Evolutionary conservation across 1,284 basidiomycete species (phyloP).

Genomic region (Athelia sp.): DNA sequence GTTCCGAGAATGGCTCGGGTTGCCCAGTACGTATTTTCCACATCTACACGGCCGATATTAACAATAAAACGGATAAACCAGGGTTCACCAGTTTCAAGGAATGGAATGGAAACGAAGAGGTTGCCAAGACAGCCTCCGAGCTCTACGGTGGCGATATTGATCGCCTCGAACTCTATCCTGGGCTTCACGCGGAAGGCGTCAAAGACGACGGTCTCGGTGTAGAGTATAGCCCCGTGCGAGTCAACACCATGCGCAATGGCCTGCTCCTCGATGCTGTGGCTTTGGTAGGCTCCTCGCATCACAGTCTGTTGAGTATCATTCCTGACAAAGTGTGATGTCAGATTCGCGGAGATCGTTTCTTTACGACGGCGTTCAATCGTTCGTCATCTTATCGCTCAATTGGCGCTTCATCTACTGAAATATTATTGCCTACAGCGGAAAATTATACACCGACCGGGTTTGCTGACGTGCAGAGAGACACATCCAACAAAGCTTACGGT

Average conservation of each 20-base stretch:
- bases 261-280: slow-evolving; percentile 65
- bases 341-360: slow-evolving; percentile 79
- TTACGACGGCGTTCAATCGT: slow-evolving; percentile 78
- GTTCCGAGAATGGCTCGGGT: slow-evolving; percentile 43
- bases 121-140: slow-evolving; percentile 71
- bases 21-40: slow-evolving; percentile 29
- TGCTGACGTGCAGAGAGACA: slow-evolving; percentile 72
- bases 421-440: no score
- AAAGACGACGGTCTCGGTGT: slow-evolving; percentile 74
- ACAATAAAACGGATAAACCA: slow-evolving; percentile 12
- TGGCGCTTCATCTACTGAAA: no score
- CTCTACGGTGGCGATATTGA: slow-evolving; percentile 70
- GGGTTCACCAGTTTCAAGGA: slow-evolving; percentile 67
- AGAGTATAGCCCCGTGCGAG: slow-evolving; percentile 41
- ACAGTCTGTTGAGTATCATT: no score
- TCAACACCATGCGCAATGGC: background rate
- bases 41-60: no score
- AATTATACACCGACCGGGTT: slow-evolving; percentile 83
- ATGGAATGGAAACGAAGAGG: slow-evolving; percentile 76
- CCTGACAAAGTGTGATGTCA: slow-evolving; percentile 72
- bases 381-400: no score
- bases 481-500: slow-evolving; percentile 65
- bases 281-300: slow-evolving; percentile 76
- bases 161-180: slow-evolving; percentile 77
- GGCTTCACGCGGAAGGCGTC: slow-evolving; percentile 64